phyloP scores from a whole-genome alignment of 805 yeast species.

The Cyberlindnera americana region DNA sequence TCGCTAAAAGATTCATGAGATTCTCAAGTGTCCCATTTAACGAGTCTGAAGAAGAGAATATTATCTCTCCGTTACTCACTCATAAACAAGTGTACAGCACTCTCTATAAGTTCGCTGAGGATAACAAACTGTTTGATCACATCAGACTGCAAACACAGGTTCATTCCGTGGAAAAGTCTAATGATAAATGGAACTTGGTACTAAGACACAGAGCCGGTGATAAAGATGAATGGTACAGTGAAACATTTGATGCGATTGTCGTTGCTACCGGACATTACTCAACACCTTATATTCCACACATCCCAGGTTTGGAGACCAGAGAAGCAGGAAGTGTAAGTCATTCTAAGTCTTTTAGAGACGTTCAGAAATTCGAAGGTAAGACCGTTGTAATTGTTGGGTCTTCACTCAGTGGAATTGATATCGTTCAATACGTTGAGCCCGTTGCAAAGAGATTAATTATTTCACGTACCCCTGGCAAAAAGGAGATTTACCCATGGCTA shows the following conservation, averaged over 20 bases:
- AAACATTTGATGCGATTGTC: constrained; percentile 51
- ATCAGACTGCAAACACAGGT: constrained; percentile 10
- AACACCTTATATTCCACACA: constrained; percentile 50
- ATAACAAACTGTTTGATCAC: constrained; percentile 1
- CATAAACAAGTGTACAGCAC: too few species aligned
- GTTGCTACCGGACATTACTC: constrained; percentile 58
- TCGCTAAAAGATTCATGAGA: constrained; percentile 34
- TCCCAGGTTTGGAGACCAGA: constrained; percentile 44
- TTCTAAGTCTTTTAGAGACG: constrained; percentile 2
- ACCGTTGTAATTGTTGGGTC: constrained; percentile 44
- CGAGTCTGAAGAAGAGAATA: not conserved
- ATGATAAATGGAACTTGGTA: constrained; percentile 31
- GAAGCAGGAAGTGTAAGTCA: constrained; percentile 27
- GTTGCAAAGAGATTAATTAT: constrained; percentile 45
- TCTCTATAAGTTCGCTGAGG: constrained; percentile 3
- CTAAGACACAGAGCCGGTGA: constrained; percentile 19
- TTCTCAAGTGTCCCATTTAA: constrained; percentile 21
- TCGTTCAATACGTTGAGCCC: constrained; percentile 36
- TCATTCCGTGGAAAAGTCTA: constrained; percentile 13
- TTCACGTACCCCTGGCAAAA: constrained; percentile 29
- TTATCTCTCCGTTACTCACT: too few species aligned
- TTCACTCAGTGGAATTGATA: constrained; percentile 39
- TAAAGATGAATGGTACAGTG: constrained; percentile 37
- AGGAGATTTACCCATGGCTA: constrained; percentile 9
- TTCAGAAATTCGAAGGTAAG: constrained; percentile 35